Conservation (phyloP, 192 early-diverging fungal genomes). For the Chytriomyces hyalinus region DNA sequence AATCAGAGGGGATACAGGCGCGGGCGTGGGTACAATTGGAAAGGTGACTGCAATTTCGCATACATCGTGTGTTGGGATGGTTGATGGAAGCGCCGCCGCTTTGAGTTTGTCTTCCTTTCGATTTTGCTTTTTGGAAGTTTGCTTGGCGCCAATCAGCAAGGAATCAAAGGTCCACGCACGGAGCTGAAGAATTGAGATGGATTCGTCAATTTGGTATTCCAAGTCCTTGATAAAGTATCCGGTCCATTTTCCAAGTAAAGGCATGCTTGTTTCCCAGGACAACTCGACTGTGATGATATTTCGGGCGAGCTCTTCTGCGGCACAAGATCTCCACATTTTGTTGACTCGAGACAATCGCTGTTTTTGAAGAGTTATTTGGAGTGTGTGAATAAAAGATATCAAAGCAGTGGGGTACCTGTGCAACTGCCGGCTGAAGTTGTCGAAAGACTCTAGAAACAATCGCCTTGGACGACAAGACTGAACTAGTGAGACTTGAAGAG, state of each 20-base stretch:
- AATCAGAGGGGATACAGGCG: neutral
- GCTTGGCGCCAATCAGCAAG: neutral
- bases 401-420: neutral
- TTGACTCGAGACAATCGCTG: conserved; percentile 19
- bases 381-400: neutral
- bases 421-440: neutral
- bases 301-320: neutral
- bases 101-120: neutral
- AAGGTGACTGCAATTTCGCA: neutral
- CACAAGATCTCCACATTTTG: conserved; percentile 10
- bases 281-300: neutral
- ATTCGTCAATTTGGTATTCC: conserved; percentile 1
- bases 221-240: conserved; percentile 4
- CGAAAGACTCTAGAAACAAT: conserved; percentile 3
- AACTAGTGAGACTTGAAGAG: conserved; percentile 14
- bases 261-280: conserved; percentile 1
- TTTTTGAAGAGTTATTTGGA: neutral
- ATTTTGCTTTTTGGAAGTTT: neutral
- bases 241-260: conserved; percentile 3
- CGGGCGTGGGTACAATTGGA: neutral
- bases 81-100: neutral
- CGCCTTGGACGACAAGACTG: neutral
- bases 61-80: neutral
- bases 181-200: neutral
- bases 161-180: conserved; percentile 18